These are phyloP conservation scores for Ceriops tagal DNA, from an alignment of 345 rosid species.

Conservation along the genomic window DNA sequence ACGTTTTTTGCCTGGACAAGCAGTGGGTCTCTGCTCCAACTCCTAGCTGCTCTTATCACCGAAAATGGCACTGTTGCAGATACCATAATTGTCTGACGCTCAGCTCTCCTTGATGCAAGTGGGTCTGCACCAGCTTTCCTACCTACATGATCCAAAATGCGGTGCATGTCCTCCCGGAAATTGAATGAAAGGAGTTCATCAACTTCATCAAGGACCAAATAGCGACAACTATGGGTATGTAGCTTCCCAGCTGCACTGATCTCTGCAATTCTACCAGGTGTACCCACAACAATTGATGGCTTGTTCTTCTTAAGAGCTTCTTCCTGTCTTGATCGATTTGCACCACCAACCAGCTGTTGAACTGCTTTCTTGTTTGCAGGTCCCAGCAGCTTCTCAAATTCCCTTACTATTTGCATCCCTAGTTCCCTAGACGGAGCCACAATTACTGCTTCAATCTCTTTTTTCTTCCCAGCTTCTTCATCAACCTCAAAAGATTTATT, in stretches of 20 bases:
- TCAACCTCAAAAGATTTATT: conserved; percentile 30
- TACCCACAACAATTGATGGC: conserved; percentile 84
- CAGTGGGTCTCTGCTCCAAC: conserved; percentile 78
- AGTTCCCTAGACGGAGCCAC: conserved; percentile 97
- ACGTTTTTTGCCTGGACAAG: conserved; percentile 77
- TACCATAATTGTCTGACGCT: conserved; percentile 71
- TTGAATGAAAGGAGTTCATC: conserved; percentile 91
- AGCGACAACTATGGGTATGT: conserved; percentile 79
- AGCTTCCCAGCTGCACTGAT: conserved; percentile 93
- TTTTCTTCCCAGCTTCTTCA: conserved; percentile 40
- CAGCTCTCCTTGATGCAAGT: conserved; percentile 33
- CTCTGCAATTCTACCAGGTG: conserved; percentile 92
- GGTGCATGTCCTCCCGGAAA: conserved; percentile 81
- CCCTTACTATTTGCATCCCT: conserved; percentile 95
- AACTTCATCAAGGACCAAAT: conserved; percentile 85
- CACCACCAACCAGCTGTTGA: conserved; percentile 97
- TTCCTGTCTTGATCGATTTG: conserved; percentile 90
- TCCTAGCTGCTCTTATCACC: conserved; percentile 82
- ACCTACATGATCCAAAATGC: conserved; percentile 86
- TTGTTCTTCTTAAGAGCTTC: conserved; percentile 94
- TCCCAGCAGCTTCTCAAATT: conserved; percentile 78
- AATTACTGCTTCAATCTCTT: conserved; percentile 75
- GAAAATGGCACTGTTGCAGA: conserved; percentile 96
- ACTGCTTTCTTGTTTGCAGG: conserved; percentile 69
- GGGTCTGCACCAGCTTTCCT: conserved; percentile 55